Base-by-base conservation (phyloP, 805 yeast genomes). In the Saccharomycopsis selenospora region DNA sequence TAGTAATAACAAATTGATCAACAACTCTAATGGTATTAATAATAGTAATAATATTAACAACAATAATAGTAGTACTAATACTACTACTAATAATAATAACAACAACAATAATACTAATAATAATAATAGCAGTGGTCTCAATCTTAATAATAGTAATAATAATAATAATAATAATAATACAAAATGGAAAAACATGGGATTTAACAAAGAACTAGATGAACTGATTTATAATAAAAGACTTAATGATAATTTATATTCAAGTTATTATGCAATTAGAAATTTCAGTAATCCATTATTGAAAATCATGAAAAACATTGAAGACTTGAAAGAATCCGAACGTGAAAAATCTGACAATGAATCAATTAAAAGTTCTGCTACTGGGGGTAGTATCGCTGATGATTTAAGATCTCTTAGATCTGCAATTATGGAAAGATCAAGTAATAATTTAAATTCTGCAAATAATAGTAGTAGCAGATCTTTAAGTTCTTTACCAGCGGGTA, bases 241-340 rank as follows among this genome's bases (percentile, higher is more conserved):
- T 18, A 52, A 52, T 33, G 55, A 52, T 36, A 50, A 52, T 27
- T 24, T 52, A 10, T 47, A 52, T 26, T 43, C 46, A 26, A 52
- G 49, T 29, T 52, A 49, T 22, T 49, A 46, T 36, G 46, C 46
- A 20, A 20, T 49, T 23, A 24, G 53, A 38, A 46, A 49, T 25
- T 52, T 52, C 29, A 30, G 46, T 18, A 52, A 49, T 29, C 52
- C 55, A 14, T 45, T 52, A 22, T 38, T 46, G 13, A 49, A 42
- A 44, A 18, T 49, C 22, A 36, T 52, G 2, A 40, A 41, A 25
- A 38, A 26, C n/a, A 46, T 49, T 11, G 22, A 52, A 22, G 45
- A 49, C 10, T 33, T 10, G 6, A 33, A 33, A 20, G 4, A 17
- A 6, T 33, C 6, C 10, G 38, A 33, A 20, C n/a, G 10, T 17